Evolutionary conservation across 768 basidiomycete genomes (phyloP).

Genomic region (Ramaria sp.): DNA sequence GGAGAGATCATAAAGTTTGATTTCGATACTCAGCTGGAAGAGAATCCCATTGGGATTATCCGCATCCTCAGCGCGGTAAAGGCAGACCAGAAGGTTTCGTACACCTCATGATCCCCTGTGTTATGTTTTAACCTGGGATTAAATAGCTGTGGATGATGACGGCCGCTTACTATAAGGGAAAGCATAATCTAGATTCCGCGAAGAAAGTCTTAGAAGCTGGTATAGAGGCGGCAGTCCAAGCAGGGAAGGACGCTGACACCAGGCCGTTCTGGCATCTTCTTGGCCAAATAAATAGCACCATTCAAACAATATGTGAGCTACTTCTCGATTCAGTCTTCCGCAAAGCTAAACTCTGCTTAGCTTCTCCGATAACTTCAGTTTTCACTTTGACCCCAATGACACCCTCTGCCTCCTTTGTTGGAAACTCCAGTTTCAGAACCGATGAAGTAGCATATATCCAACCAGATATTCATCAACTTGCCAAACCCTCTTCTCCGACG

Average conservation of each 20-base stretch:
- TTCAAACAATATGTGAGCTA: neutral
- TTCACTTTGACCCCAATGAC: neutral
- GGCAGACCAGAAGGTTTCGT: slow-evolving; percentile 7
- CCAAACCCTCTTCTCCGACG: neutral
- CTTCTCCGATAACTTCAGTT: neutral
- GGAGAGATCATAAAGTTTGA: slow-evolving; percentile 33
- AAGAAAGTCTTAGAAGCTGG: slow-evolving; percentile 10
- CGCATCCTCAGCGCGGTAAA: slow-evolving; percentile 26
- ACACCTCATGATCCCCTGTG: slow-evolving; percentile 19
- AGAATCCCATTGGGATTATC: slow-evolving; percentile 35
- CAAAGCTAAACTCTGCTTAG: neutral
- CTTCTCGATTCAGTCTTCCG: neutral
- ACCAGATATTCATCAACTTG: neutral
- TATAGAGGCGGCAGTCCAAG: slow-evolving; percentile 5
- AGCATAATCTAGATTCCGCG: slow-evolving; percentile 34
- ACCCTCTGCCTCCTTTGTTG: neutral
- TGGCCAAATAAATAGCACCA: neutral
- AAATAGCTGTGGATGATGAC: slow-evolving; percentile 44
- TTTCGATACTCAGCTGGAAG: slow-evolving; percentile 28
- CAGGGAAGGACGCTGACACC: slow-evolving; percentile 3
- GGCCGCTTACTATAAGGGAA: slow-evolving; percentile 40
- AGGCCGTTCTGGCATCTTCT: slow-evolving; percentile 9
- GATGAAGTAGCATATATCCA: neutral
- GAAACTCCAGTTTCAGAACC: neutral
- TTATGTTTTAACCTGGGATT: slow-evolving; percentile 21